Percentiles rank a stretch among this genome's conserved stretches.
These are phyloP conservation scores for Alternaria alternata DNA, from an alignment of 2,329 filamentous ascomycete species.

Conservation along the genomic window DNA sequence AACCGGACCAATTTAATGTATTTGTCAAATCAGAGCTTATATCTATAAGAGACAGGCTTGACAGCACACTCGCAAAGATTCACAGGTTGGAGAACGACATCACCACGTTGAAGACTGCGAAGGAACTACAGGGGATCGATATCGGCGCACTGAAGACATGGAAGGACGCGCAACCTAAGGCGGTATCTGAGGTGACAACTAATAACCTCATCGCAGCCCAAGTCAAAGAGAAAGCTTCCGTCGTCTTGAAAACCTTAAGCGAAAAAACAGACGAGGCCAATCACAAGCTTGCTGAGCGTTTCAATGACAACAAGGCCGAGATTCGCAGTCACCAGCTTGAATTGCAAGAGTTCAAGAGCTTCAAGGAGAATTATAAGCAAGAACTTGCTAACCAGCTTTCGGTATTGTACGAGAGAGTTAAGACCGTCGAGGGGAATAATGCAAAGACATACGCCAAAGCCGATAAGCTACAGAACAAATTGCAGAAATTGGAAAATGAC, in stretches of 20 bases:
- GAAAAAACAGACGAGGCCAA: not conserved
- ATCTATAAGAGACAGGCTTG: not conserved
- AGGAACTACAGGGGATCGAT: not conserved
- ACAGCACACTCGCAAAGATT: not conserved
- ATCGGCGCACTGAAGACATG: not conserved
- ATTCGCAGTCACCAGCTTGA: not conserved
- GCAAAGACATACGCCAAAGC: not conserved
- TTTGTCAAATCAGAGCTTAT: not conserved
- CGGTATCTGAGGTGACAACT: not conserved
- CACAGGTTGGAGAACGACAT: not conserved
- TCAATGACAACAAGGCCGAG: not conserved
- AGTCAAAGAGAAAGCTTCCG: not conserved
- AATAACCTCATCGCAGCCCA: not conserved
- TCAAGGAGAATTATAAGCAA: not conserved
- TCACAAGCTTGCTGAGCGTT: not conserved
- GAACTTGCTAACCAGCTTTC: slow-evolving; percentile 2
- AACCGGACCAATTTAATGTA: not conserved
- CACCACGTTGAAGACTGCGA: not conserved
- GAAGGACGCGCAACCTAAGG: slow-evolving; percentile 1
- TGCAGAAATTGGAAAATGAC: not conserved
- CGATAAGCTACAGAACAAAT: not conserved
- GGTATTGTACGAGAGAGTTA: slow-evolving; percentile 1
- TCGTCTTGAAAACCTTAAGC: not conserved
- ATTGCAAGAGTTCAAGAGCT: not conserved
- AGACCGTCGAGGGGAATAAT: not conserved